Base-by-base conservation (phyloP, 257 asterid species). In the Knoxia roxburghii region DNA sequence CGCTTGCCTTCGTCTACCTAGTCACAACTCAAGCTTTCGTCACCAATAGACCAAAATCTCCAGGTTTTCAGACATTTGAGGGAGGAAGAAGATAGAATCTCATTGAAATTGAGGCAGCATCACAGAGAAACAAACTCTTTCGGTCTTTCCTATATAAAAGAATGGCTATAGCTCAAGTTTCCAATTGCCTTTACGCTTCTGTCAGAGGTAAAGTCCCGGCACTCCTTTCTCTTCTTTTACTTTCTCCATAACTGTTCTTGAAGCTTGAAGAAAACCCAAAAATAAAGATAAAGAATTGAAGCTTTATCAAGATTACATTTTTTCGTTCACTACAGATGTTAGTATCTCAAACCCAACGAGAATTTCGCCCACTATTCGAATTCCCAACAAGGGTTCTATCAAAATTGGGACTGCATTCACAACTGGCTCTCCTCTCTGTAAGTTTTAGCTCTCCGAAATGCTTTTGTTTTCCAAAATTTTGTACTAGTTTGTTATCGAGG, bases 371-470 rank as follows among this genome's bases (percentile, higher is more conserved):
- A 53, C 68, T 8, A 49, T 69, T 26, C 66, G 62, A 29, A 12
- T 75, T 24, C 71, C 73, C 8, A 15, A 33, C 2, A 60, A 32
- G 59, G 73, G 45, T 54, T 46, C 50, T 29, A 46, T 68, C 55
- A 61, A 55, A 59, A 66, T 75, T 68, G 72, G 83, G 37, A 70
- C 76, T 57, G 32, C 76, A 20, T 78, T 81, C 63, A 70, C 74
- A 15, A 26, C 76, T 45, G 86, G 86, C 8, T 69, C 86, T 72
- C 78, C 86, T 35, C 73, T 73, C 8, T 65, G 86, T 81, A 68
- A 73, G 81, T 64, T 37, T 20, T 3, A 39, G 10, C 9, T 14
- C 69, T 29, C 8, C 39, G 17, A 15, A 3, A 2, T 35, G 23
- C 46, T 15, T 50, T 39, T 8, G 39, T 30, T 66, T 35, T 20